Conservation (phyloP, 2,329 filamentous ascomycete genomes). For the Ophiostoma himal-ulmi region DNA sequence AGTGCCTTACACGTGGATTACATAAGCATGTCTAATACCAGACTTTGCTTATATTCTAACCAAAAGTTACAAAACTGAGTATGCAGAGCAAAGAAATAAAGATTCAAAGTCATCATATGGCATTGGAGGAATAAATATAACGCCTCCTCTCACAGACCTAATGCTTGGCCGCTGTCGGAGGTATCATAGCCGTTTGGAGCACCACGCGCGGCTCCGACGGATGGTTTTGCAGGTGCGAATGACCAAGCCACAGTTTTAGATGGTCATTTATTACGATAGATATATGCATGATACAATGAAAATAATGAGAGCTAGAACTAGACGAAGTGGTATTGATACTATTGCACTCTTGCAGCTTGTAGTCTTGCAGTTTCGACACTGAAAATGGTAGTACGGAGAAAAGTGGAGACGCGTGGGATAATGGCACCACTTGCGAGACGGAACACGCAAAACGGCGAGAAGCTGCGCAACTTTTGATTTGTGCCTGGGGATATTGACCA, state of each 20-base stretch:
- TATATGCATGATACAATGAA: neutral
- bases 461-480: neutral
- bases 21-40: neutral
- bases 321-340: neutral
- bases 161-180: neutral
- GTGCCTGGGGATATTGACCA: neutral
- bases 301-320: neutral
- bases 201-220: neutral
- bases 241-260: neutral
- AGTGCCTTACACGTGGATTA: neutral
- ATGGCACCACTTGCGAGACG: constrained; percentile 6
- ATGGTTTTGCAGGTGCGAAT: neutral
- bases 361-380: neutral
- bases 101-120: no score
- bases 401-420: constrained; percentile 4
- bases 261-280: neutral
- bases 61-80: no score
- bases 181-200: neutral
- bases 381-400: neutral
- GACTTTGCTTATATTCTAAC: no score
- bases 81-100: no score
- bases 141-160: neutral
- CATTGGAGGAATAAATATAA: neutral
- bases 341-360: neutral
- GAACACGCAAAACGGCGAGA: neutral